Conservation (phyloP, 208 protist genomes). For the Naegleria gruberi region DNA sequence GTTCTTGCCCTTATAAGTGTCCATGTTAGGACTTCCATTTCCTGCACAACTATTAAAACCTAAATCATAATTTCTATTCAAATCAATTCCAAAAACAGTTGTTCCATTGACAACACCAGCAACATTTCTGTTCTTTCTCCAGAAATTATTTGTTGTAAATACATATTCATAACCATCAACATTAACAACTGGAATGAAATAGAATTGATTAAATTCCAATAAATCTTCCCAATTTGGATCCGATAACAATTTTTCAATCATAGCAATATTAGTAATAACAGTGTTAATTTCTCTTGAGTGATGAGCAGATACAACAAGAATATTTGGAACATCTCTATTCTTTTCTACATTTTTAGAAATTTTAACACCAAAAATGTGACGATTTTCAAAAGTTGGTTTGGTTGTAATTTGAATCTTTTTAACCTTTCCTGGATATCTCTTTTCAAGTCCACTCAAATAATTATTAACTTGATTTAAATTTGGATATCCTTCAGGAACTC, state of each 20-base stretch:
- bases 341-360: neutral
- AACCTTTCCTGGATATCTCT: neutral
- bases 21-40: neutral
- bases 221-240: neutral
- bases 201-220: neutral
- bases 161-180: neutral
- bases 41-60: neutral
- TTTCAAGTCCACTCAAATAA: neutral
- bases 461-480: neutral
- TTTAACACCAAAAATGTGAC: neutral
- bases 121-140: neutral
- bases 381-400: neutral
- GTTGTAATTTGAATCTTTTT: neutral
- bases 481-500: neutral
- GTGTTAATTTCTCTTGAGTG: slow-evolving; percentile 1
- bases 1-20: neutral
- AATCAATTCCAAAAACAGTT: neutral
- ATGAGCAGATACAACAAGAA: neutral
- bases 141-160: neutral
- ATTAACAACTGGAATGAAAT: neutral
- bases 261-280: neutral
- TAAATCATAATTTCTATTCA: slow-evolving; percentile 2
- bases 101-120: neutral
- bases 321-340: neutral
- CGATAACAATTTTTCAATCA: neutral